Conservation (phyloP, 2,329 filamentous ascomycete species). For the Alternaria hordeiaustralica region DNA sequence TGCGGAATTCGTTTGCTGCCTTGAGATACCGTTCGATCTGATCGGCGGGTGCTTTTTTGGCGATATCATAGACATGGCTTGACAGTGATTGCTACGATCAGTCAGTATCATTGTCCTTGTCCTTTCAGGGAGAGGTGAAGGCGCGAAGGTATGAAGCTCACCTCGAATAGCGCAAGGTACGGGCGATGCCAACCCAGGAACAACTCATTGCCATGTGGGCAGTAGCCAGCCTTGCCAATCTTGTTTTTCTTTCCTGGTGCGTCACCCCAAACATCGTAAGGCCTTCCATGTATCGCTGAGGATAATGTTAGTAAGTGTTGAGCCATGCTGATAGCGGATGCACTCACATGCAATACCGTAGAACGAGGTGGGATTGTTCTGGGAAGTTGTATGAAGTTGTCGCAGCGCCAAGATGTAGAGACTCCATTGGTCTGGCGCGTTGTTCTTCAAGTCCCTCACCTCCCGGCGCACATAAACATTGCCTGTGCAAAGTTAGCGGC, state of each 20-base stretch:
- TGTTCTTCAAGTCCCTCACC: constrained; percentile 67
- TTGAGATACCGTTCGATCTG: constrained; percentile 26
- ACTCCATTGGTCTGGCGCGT: constrained; percentile 71
- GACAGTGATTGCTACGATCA: constrained; percentile 38
- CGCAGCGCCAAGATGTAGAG: constrained; percentile 77
- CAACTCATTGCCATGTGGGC: constrained; percentile 75
- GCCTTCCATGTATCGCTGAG: constrained; percentile 44
- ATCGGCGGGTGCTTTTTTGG: constrained; percentile 21
- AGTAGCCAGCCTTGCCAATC: constrained; percentile 65
- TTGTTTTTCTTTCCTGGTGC: constrained; percentile 44
- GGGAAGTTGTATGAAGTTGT: constrained; percentile 70
- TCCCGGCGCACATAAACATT: constrained; percentile 62
- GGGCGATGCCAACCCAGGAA: constrained; percentile 88
- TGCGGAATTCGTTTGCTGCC: constrained; percentile 39
- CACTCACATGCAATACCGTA: constrained; percentile 75
- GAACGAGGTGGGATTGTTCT: constrained; percentile 71
- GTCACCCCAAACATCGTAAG: constrained; percentile 46
- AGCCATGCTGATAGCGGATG: fast-evolving
- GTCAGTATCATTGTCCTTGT: background rate
- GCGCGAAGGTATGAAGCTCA: constrained; percentile 25
- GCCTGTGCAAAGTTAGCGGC: constrained; percentile 24
- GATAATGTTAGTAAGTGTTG: background rate
- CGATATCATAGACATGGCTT: constrained; percentile 27
- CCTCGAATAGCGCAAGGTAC: constrained; percentile 71
- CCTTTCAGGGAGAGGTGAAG: too few relatives aligned